Evolutionary conservation across 1,284 basidiomycete genomes (phyloP), one percentile per base, ranked within the genome.

Genomic region (Sanghuangporus sanghuang): DNA sequence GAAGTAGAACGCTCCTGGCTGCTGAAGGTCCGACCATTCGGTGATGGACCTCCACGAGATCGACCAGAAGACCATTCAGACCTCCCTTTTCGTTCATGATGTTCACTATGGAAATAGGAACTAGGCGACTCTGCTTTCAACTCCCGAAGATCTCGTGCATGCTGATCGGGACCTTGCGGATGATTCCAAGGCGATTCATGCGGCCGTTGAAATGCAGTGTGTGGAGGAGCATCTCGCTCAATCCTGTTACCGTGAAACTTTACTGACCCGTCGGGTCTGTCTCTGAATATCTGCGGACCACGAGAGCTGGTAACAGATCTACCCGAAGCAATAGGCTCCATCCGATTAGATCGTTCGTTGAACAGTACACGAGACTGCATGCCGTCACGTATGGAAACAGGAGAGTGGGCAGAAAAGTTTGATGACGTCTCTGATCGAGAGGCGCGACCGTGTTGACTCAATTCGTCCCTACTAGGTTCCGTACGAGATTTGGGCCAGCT

Each of bases 341-440:
- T 75, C 61, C 87, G 83, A 72, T 95, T 96, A 9, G 88, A 93
- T 7, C 88, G 85, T 70, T 95, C 94, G 69, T 96, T 96, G 79
- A 95, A 96, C n/a, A 96, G 77, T 0, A 89, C 86, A 35, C 90
- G 74, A n/a, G 78, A 76, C 16, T 72, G 75, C 58, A 86, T 85
- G 67, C 80, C 77, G 8, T 68, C 66, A 50, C 67, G 58, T 16
- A 46, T 36, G n/a, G 65, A 66, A 32, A 55, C 62, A 12, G 82
- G 80, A 6, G 83, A 82, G 67, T 81, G 63, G 23, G 44, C 53
- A 40, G 66, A 62, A 42, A 59, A 48, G 57, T 63, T 62, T 18
- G 71, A 54, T 39, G 68, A 65, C 12, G 68, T 54, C 40, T 65
- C 57, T 16, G 60, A 63, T 56, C 54, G 76, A 16, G 75, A 68